Base-by-base conservation (phyloP, 768 basidiomycete species). In the Termitomyces sp. region DNA sequence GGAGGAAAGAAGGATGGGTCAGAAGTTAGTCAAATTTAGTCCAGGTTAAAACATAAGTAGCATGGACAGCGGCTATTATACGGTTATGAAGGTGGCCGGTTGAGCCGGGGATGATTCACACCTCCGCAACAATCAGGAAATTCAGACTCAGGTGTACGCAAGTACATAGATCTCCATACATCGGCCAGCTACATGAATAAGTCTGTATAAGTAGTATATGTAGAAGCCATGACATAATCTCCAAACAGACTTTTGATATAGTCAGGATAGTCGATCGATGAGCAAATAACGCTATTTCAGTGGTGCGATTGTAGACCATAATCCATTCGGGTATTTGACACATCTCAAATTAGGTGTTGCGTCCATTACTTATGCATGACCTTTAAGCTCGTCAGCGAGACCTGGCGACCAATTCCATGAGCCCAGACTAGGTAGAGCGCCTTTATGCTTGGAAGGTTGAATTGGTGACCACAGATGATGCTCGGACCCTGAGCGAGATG, bases 401-500 rank as follows among this genome's bases (percentile, higher is more conserved):
- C 74, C 68, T 3, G 81, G 15, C 66, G 59, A 46, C 78, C 68
- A 36, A 71, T 70, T 46, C 66, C 67, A 24, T 68, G 63, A 57
- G 70, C 66, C 72, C 72, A 73, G 39, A 61, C 72, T 71, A 31
- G 20, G 16, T 4, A 20, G 30, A 18, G 18, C 39, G 16, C 7
- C 11, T 39, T 39, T 0, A 39, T 39, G 15, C 6, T 39, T 6
- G 15, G 4, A 16, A 24, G 9, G 2, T 24, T n/a, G 33, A 50
- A 24, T 6, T 45, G 30, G 31, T 59, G 62, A 30, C 63, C 63
- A 54, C 50, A 18, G 61, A 61, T 15, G 52, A n/a, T 4, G 63
- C 59, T 45, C 82, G 80, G 55, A 92, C 58, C 45, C 81, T 80
- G 55, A 93, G 70, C 15, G 73, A 71, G 48, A 94, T 80, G 7